Evolutionary conservation across 208 protist species (phyloP).

Genomic region (Trypanosoma cruzi): DNA sequence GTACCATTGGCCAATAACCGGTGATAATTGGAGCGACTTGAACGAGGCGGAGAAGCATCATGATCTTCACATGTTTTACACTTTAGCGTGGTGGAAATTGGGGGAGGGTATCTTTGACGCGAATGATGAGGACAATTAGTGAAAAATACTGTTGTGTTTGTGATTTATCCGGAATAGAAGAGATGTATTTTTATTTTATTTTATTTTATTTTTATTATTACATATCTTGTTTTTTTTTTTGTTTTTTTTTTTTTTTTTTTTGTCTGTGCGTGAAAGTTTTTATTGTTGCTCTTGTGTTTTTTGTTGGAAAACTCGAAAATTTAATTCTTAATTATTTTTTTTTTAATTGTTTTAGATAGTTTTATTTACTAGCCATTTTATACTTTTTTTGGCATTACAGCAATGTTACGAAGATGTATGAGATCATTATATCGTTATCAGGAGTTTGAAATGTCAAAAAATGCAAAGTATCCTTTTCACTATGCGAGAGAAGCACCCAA

Average conservation of each 20-base stretch:
- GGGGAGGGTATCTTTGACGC: conserved; percentile 88
- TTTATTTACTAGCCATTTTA: conserved; percentile 8
- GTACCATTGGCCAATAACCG: conserved; percentile 89
- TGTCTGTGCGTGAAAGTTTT: conserved; percentile 20
- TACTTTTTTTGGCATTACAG: conserved; percentile 14
- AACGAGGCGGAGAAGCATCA: conserved; percentile 86
- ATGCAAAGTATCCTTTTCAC: conserved; percentile 85
- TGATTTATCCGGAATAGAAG: conserved; percentile 4
- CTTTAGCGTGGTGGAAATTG: conserved; percentile 90
- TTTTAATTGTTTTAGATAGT: neutral
- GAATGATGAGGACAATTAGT: conserved; percentile 74
- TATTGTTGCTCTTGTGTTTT: conserved; percentile 1
- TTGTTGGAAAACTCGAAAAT: conserved; percentile 17
- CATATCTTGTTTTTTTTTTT: conserved; percentile 8
- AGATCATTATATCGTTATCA: conserved; percentile 77
- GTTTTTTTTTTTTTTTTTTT: conserved; percentile 22
- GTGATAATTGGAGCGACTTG: conserved; percentile 88
- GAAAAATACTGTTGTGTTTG: conserved; percentile 8
- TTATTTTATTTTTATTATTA: conserved; percentile 6
- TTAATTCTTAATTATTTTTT: neutral
- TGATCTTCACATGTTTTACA: conserved; percentile 93
- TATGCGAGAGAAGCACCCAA: conserved; percentile 87
- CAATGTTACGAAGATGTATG: conserved; percentile 61
- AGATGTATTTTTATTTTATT: conserved; percentile 12
- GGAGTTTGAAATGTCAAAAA: conserved; percentile 89